Base-by-base conservation (phyloP, 2,329 filamentous ascomycete genomes). In the Talaromyces sp. region DNA sequence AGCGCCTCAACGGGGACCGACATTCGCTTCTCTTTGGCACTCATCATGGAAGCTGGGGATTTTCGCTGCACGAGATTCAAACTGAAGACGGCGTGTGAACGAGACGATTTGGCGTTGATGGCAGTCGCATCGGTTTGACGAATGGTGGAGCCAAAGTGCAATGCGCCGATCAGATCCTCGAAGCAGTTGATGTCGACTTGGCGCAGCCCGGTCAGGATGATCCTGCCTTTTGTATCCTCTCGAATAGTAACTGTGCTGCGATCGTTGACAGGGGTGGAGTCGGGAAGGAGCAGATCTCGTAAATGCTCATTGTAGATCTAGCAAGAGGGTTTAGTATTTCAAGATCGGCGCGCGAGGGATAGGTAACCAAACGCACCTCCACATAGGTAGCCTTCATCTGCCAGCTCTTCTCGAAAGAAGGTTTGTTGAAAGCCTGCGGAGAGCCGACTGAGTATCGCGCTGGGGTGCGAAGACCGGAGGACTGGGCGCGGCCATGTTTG, bases 241-340 rank as follows among this genome's bases (percentile, higher is more conserved):
- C 95, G 89, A 64, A 99, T 98, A 2, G 87, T 89, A n/a, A 99
- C 93, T 31, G 83, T 82, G 56, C 83, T 83, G 62, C 95, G 87
- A 70, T 98, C 93, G 64, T 82, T 78, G 6, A 78, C 68, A 0
- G 89, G 86, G 0, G 88, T 84, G 52, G 86, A 77, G 52, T 97
- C 93, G 0, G 91, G 86, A 4, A 96, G 78, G 38, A 99, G 82
- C 17, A 99, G 82, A 80, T 99, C 95, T 68, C 95, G 88, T 31
- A 98, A 81, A 71, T 96, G 90, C 76, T 99, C 95, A 71, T 99
- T 98, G 80, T 99, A 99, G 65, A 99, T 99, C 81, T 98, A 41
- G 10, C 46, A 56, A 51, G 32, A 2, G 52, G 57, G 52, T 50
- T 70, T 58, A 71, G 66, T 56, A 10, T 58, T 27, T 32, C n/a